Conservation (phyloP, 2,329 filamentous ascomycete genomes). For the Cercospora canescens region DNA sequence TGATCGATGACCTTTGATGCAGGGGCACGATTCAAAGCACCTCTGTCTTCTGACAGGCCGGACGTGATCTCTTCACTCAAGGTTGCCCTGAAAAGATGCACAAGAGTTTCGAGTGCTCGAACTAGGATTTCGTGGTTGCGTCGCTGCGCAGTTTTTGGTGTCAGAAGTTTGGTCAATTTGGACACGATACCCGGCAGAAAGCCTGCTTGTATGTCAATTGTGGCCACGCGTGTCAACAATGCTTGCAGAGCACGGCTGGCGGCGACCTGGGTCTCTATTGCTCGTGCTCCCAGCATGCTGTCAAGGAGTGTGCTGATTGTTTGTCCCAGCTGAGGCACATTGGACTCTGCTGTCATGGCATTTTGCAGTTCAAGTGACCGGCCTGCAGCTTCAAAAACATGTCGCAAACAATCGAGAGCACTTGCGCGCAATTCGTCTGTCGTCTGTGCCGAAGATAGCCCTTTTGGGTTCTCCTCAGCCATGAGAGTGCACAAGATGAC, state of each 20-base stretch:
- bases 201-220: constrained; percentile 74
- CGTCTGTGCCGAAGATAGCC: constrained; percentile 51
- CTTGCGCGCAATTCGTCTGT: constrained; percentile 75
- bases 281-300: constrained; percentile 63
- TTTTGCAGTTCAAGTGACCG: constrained; percentile 45
- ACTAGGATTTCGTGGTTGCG: constrained; percentile 63
- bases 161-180: constrained; percentile 71
- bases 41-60: not conserved
- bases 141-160: constrained; percentile 63
- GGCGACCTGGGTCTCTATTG: constrained; percentile 68
- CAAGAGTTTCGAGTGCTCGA: constrained; percentile 28
- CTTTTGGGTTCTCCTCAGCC: constrained; percentile 69
- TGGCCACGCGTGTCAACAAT: constrained; percentile 64
- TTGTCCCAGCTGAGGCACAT: constrained; percentile 78
- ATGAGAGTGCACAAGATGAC: constrained; percentile 82
- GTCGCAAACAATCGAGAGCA: constrained; percentile 68
- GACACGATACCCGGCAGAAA: constrained; percentile 90
- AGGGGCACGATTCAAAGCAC: not conserved
- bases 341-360: constrained; percentile 55
- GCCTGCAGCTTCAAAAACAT: constrained; percentile 62
- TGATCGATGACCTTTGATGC: constrained; percentile 33
- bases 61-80: constrained; percentile 13
- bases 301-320: constrained; percentile 79
- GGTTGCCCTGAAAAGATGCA: constrained; percentile 24
- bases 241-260: constrained; percentile 65